Percentiles rank a stretch among this genome's conserved stretches.
These are phyloP conservation scores for Spinellus fusiger DNA, from an alignment of 192 early-diverging fungal species.

Conservation along the genomic window DNA sequence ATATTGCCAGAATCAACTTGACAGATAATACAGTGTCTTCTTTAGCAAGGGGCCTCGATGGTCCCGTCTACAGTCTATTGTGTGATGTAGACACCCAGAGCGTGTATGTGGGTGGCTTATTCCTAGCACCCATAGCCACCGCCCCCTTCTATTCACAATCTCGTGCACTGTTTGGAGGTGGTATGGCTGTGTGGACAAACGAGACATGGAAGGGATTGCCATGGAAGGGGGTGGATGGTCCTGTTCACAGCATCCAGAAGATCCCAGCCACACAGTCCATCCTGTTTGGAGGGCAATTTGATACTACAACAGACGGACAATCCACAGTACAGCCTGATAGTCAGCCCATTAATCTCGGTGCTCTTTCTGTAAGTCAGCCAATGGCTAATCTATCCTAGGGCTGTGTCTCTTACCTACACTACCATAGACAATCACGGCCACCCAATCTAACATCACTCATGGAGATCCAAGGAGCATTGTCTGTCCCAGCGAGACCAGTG, in stretches of 20 bases:
- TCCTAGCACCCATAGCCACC: slow-evolving; percentile 17
- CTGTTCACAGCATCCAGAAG: slow-evolving; percentile 49
- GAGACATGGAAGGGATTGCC: slow-evolving; percentile 50
- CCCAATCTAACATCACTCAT: background rate
- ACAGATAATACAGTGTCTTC: slow-evolving; percentile 1
- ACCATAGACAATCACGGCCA: background rate
- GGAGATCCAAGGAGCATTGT: background rate
- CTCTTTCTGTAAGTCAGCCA: slow-evolving; percentile 6
- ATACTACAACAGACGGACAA: slow-evolving; percentile 55
- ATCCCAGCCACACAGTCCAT: slow-evolving; percentile 38
- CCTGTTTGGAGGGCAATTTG: slow-evolving; percentile 65
- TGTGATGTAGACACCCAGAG: slow-evolving; percentile 17
- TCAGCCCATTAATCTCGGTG: slow-evolving; percentile 44
- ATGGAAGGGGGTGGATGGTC: slow-evolving; percentile 62
- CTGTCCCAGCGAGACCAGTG: background rate
- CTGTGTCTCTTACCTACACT: background rate
- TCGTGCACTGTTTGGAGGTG: slow-evolving; percentile 15
- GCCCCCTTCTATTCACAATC: slow-evolving; percentile 6
- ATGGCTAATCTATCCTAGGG: background rate
- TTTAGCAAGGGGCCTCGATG: slow-evolving; percentile 25
- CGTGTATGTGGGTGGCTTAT: slow-evolving; percentile 26
- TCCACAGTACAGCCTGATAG: slow-evolving; percentile 31
- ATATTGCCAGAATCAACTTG: slow-evolving; percentile 21
- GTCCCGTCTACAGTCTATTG: slow-evolving; percentile 21
- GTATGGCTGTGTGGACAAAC: slow-evolving; percentile 20